A percentile compares a stretch with the other conserved stretches of the same genome.
phyloP scores from a whole-genome alignment of 805 yeast genomes.

The Nakazawaea sp. region DNA sequence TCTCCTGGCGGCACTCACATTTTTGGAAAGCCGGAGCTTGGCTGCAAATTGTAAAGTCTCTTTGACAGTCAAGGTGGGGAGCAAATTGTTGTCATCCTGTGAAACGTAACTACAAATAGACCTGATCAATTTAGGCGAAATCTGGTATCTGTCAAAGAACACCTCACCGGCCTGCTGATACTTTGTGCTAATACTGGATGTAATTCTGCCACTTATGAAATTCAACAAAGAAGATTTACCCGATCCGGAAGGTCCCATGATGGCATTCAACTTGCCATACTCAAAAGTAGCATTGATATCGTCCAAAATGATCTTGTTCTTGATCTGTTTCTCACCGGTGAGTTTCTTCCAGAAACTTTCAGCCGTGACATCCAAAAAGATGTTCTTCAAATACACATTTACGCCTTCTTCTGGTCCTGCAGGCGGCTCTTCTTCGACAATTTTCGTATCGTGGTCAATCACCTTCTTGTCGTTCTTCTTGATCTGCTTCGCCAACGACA shows the following conservation, averaged over 20 bases:
- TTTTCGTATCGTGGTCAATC: not conserved
- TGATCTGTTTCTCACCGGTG: not conserved
- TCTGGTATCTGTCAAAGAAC: slow-evolving; percentile 19
- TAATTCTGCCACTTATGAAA: slow-evolving; percentile 45
- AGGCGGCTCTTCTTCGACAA: not conserved
- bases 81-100: slow-evolving; percentile 62
- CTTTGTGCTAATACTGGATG: slow-evolving; percentile 24
- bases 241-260: slow-evolving; percentile 68
- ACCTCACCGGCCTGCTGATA: slow-evolving; percentile 31
- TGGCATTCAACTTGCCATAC: slow-evolving; percentile 50
- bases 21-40: slow-evolving; percentile 42
- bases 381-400: slow-evolving; percentile 14
- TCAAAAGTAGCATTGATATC: slow-evolving; percentile 39
- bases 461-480: not conserved
- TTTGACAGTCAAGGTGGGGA: slow-evolving; percentile 61
- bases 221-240: slow-evolving; percentile 60
- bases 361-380: slow-evolving; percentile 17
- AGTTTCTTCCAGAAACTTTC: slow-evolving; percentile 2
- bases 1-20: slow-evolving; percentile 31
- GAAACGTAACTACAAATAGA: slow-evolving; percentile 58
- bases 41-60: slow-evolving; percentile 69
- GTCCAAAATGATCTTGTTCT: slow-evolving; percentile 27
- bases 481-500: slow-evolving; percentile 30
- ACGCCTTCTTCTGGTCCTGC: slow-evolving; percentile 9
- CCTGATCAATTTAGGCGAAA: slow-evolving; percentile 4